Percentiles rank a stretch among this genome's conserved stretches.
These are phyloP conservation scores for Beauveria bassiana DNA, from an alignment of 2,329 filamentous ascomycete species.

Conservation along the genomic window DNA sequence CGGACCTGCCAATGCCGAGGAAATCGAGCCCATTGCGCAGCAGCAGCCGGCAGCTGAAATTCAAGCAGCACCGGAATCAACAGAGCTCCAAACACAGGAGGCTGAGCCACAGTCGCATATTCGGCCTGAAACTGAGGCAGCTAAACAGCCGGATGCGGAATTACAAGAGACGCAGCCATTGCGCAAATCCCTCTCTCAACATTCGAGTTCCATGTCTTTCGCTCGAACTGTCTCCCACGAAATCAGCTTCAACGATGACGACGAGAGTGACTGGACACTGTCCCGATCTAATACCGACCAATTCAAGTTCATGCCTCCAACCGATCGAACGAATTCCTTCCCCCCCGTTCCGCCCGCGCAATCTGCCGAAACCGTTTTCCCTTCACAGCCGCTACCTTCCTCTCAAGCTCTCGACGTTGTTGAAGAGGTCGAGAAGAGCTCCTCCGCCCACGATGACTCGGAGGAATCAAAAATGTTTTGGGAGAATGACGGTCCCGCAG, in stretches of 20 bases:
- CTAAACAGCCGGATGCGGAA: background rate
- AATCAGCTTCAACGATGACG: constrained; percentile 51
- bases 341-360: constrained; percentile 43
- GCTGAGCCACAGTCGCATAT: background rate
- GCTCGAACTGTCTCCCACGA: constrained; percentile 57
- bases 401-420: constrained; percentile 48
- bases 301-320: constrained; percentile 52
- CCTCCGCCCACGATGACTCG: constrained; percentile 33
- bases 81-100: background rate
- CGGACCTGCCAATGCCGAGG: background rate
- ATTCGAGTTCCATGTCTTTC: constrained; percentile 55
- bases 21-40: background rate
- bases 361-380: constrained; percentile 19
- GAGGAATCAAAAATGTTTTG: constrained; percentile 16
- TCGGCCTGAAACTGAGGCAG: background rate
- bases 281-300: constrained; percentile 46
- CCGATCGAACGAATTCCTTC: constrained; percentile 56
- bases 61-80: background rate
- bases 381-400: constrained; percentile 35
- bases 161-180: background rate
- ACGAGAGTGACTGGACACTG: constrained; percentile 51
- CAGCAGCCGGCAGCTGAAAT: background rate
- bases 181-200: constrained; percentile 32
- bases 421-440: constrained; percentile 42
- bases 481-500: background rate